Evolutionary conservation across 2,329 filamentous ascomycete species (phyloP), one percentile per base, ranked within the genome.

Genomic region (Exophiala xenobiotica): DNA sequence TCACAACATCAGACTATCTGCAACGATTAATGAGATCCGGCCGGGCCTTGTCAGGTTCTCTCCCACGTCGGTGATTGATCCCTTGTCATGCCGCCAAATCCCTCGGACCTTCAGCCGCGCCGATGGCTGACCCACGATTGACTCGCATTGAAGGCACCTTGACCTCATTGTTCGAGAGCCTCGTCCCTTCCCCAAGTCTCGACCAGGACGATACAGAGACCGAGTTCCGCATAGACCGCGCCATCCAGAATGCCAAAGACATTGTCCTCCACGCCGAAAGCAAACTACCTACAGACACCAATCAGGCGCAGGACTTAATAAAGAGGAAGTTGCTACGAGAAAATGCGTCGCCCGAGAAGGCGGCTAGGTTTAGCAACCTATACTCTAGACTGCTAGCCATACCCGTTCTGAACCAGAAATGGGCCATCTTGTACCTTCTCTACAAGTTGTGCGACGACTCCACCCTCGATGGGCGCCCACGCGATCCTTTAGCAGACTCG

Each of bases 361-460:
- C 91, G 3, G 78, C 92, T 16, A 82, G 86, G 56, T 96, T 96
- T 70, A 87, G 90, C 19, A 95, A 96, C 65, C 80, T 99, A 22
- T 96, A 96, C 71, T 90, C 89, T 26, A 82, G 90, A 50, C 80
- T 99, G 14, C 77, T 96, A 20, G 88, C 89, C n/a, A 83, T 96
- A 59, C 91, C 91, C 0, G 91, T 97, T 4, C 78, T 99, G 38
- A 87, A 88, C 64, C 88, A 96, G 70, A 99, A 99, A 79, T 97
- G 91, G 90, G 90, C 88, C 2, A 96, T 99, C 59, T 78, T 99
- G 16, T 95, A 95, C 67, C 83, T 99, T 35, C 80, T 99, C 35
- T 87, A 93, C 67, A 85, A 89, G 63, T 80, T 96, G 41, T 84
- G 88, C 55, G 87, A 91, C 64, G 82, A 80, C 42, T 63, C 67